Percentiles rank a stretch among this genome's conserved stretches.
phyloP scores from a whole-genome alignment of 768 basidiomycete genomes.

The Lactifluus pinguis region DNA sequence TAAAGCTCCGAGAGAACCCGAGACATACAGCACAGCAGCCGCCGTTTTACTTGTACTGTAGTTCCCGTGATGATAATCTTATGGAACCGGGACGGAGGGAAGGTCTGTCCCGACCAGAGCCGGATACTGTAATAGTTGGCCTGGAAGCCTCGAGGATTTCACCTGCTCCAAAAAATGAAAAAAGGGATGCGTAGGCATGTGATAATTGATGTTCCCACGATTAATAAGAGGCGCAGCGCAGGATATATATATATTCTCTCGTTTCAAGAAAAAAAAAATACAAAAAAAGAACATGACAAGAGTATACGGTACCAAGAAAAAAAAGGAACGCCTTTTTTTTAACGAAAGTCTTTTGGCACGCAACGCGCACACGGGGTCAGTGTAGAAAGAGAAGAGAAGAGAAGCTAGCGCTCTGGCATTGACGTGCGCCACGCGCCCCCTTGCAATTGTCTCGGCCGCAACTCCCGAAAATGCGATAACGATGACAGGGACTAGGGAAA shows the following conservation, averaged over 20 bases:
- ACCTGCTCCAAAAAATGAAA: too few species aligned
- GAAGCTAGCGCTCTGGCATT: background rate
- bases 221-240: background rate
- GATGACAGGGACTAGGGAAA: background rate
- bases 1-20: too few species aligned
- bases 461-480: background rate
- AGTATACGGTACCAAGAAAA: background rate
- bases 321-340: background rate
- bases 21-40: too few species aligned
- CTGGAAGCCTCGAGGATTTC: too few species aligned
- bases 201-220: background rate
- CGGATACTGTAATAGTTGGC: too few species aligned
- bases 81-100: too few species aligned
- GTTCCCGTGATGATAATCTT: too few species aligned
- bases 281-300: background rate
- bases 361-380: background rate
- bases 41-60: too few species aligned
- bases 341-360: background rate
- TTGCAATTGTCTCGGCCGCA: background rate
- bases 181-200: background rate
- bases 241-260: background rate
- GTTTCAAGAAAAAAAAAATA: background rate
- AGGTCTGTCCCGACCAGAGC: too few species aligned
- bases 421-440: background rate
- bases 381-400: background rate